phyloP scores from a whole-genome alignment of 768 basidiomycete genomes.

The Daedaleopsis sinensis region DNA sequence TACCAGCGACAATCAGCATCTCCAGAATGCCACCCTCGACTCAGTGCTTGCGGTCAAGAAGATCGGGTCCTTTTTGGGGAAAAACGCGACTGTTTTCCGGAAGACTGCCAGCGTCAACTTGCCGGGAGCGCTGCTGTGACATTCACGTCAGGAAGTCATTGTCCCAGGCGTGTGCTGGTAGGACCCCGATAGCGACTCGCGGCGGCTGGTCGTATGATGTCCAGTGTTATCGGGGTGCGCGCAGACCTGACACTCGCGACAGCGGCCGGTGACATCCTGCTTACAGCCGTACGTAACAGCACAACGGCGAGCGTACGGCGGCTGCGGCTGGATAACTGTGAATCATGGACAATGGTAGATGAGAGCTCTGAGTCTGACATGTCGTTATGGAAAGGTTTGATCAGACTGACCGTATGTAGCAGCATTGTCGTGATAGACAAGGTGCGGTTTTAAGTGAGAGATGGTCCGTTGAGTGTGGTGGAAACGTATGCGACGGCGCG shows the following conservation, averaged over 20 bases:
- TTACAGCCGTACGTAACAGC: neutral
- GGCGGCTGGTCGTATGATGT: neutral
- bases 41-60: neutral
- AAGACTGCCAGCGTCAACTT: conserved; percentile 10
- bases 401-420: neutral
- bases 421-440: too few species aligned
- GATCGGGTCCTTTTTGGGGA: conserved; percentile 9
- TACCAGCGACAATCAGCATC: conserved; percentile 10
- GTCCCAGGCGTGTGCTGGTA: neutral
- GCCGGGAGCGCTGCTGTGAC: neutral
- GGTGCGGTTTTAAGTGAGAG: neutral
- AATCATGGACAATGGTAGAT: neutral
- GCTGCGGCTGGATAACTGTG: neutral
- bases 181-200: conserved; percentile 6
- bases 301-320: neutral
- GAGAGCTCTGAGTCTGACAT: neutral
- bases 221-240: neutral
- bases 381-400: neutral
- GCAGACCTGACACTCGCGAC: neutral
- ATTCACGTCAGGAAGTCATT: conserved; percentile 9
- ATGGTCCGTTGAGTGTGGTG: neutral
- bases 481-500: too few species aligned
- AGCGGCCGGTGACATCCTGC: neutral
- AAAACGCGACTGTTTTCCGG: conserved; percentile 11
- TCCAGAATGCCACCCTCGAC: neutral